These are phyloP conservation scores for Strobilomyces dryophilus DNA, from an alignment of 768 basidiomycete genomes.

Conservation along the genomic window DNA sequence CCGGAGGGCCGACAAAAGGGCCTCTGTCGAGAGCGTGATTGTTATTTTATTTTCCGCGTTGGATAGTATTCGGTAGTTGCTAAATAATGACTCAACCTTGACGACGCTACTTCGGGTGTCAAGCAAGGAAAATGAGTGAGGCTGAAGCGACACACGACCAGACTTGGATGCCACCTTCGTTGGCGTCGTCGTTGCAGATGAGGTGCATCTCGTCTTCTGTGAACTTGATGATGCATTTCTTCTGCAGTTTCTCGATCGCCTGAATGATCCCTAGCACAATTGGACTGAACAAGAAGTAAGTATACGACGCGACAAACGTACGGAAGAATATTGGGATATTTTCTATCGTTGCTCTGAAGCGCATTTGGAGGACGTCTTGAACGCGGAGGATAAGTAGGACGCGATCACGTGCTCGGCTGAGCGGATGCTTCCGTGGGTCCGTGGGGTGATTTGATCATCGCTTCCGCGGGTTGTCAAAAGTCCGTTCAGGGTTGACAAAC, in stretches of 20 bases:
- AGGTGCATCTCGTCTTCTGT: slow-evolving; percentile 71
- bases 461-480: slow-evolving; percentile 7
- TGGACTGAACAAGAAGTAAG: neutral
- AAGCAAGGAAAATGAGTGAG: slow-evolving; percentile 16
- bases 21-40: slow-evolving; percentile 66
- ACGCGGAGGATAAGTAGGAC: neutral
- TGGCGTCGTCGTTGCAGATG: slow-evolving; percentile 77
- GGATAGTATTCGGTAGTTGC: slow-evolving; percentile 80
- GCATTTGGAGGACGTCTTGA: slow-evolving; percentile 36
- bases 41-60: slow-evolving; percentile 81
- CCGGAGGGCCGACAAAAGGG: slow-evolving; percentile 68
- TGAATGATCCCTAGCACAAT: slow-evolving; percentile 62
- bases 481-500: slow-evolving; percentile 1
- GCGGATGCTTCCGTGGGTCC: slow-evolving; percentile 19
- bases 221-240: slow-evolving; percentile 79
- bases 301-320: slow-evolving; percentile 24
- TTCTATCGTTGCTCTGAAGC: slow-evolving; percentile 58
- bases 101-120: slow-evolving; percentile 43
- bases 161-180: slow-evolving; percentile 83
- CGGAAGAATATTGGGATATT: slow-evolving; percentile 55
- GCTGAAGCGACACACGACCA: slow-evolving; percentile 59
- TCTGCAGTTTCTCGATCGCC: slow-evolving; percentile 79
- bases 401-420: slow-evolving; percentile 23
- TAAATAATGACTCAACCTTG: slow-evolving; percentile 65
- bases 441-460: slow-evolving; percentile 10